Evolutionary conservation across 345 rosid species (phyloP).

Genomic region (Raphanus raphanistrum): DNA sequence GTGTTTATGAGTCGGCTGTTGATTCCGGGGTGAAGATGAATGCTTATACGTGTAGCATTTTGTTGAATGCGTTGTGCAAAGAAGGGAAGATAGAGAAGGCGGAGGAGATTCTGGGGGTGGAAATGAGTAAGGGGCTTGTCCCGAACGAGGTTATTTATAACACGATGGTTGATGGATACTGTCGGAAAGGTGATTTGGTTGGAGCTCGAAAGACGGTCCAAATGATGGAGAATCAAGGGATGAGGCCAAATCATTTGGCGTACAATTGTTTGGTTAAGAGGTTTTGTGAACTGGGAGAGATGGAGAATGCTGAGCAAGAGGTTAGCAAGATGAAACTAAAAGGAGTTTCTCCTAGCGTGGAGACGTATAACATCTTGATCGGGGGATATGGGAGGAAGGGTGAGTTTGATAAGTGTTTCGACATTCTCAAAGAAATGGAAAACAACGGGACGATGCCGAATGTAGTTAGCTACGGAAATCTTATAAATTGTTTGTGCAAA

Average conservation of each 20-base stretch:
- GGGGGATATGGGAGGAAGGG: slow-evolving; percentile 68
- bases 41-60: slow-evolving; percentile 52
- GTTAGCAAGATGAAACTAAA: slow-evolving; percentile 59
- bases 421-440: slow-evolving; percentile 81
- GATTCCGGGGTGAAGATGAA: slow-evolving; percentile 53
- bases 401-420: slow-evolving; percentile 62
- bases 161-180: slow-evolving; percentile 64
- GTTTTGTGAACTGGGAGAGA: slow-evolving; percentile 56
- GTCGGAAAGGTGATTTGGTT: slow-evolving; percentile 52
- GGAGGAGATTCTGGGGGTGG: slow-evolving; percentile 53
- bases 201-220: slow-evolving; percentile 49
- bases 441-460: slow-evolving; percentile 53
- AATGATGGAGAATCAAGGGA: slow-evolving; percentile 56
- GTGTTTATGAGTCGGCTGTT: slow-evolving; percentile 45
- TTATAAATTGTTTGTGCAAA: slow-evolving; percentile 71
- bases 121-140: slow-evolving; percentile 49
- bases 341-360: slow-evolving; percentile 57
- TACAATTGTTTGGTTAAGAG: slow-evolving; percentile 63
- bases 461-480: slow-evolving; percentile 70
- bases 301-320: slow-evolving; percentile 67
- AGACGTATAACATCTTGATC: slow-evolving; percentile 64
- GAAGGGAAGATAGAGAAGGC: slow-evolving; percentile 65
- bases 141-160: slow-evolving; percentile 58
- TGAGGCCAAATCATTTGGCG: slow-evolving; percentile 59
- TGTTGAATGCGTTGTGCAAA: slow-evolving; percentile 68